Conservation (phyloP, 2,329 filamentous ascomycete genomes). For the Coccinonectria pachysandricola region DNA sequence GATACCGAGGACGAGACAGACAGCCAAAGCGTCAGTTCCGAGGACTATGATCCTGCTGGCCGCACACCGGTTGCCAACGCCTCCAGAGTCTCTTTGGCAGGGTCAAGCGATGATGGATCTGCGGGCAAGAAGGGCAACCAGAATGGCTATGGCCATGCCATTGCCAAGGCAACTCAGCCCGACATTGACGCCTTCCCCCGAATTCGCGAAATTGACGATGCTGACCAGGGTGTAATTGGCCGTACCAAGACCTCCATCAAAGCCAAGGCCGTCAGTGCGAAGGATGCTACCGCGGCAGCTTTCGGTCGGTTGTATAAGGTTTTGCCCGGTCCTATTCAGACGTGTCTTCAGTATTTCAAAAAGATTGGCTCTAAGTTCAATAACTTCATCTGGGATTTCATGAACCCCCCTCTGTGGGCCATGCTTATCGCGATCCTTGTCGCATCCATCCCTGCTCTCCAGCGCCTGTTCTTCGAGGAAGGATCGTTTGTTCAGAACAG, state of each 20-base stretch:
- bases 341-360: constrained; percentile 19
- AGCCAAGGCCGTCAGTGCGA: constrained; percentile 15
- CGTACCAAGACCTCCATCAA: constrained; percentile 25
- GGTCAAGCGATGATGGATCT: constrained; percentile 35
- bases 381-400: constrained; percentile 75
- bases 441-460: constrained; percentile 74
- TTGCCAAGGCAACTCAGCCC: constrained; percentile 25
- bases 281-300: constrained; percentile 13
- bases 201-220: constrained; percentile 35
- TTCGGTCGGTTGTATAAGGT: constrained; percentile 21
- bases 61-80: constrained; percentile 42
- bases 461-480: constrained; percentile 76
- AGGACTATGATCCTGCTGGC: constrained; percentile 43
- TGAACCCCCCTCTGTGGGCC: constrained; percentile 97
- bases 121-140: constrained; percentile 16
- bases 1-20: constrained; percentile 30
- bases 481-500: constrained; percentile 90
- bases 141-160: constrained; percentile 17
- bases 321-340: constrained; percentile 34
- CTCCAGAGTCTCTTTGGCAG: constrained; percentile 38
- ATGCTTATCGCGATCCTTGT: constrained; percentile 90
- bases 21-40: constrained; percentile 31
- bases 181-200: constrained; percentile 55
- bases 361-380: constrained; percentile 36
- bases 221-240: constrained; percentile 30